Evolutionary conservation across 768 basidiomycete genomes (phyloP).

Genomic region (Amanita fuliginea): DNA sequence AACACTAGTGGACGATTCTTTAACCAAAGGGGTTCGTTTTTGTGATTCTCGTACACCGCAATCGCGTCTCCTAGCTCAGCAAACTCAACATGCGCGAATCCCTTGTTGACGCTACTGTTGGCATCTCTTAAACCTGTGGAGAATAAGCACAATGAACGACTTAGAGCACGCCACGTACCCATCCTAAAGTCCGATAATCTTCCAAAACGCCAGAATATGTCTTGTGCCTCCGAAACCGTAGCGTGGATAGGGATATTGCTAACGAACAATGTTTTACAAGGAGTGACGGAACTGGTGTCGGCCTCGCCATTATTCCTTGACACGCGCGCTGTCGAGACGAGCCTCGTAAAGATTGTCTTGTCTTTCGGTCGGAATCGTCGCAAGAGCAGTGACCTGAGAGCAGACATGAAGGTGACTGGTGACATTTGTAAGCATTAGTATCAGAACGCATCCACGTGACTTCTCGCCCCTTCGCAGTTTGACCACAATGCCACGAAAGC

Average conservation of each 20-base stretch:
- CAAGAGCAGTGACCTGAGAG: not conserved
- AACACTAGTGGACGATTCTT: not conserved
- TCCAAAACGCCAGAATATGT: constrained; percentile 34
- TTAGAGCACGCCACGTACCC: constrained; percentile 23
- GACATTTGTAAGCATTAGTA: too few relatives aligned
- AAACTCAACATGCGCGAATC: not conserved
- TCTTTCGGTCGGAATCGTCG: not conserved
- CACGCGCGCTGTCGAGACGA: not conserved
- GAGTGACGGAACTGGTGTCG: not conserved
- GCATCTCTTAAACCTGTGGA: not conserved
- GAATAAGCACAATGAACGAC: constrained; percentile 12
- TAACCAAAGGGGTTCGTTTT: not conserved
- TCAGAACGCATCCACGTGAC: too few relatives aligned
- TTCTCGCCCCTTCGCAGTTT: too few relatives aligned
- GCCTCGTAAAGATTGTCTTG: not conserved
- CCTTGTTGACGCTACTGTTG: not conserved
- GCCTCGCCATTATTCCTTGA: not conserved
- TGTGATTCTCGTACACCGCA: not conserved
- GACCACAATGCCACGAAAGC: too few relatives aligned
- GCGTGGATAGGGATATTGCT: constrained; percentile 43
- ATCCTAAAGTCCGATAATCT: constrained; percentile 24
- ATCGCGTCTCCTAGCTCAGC: not conserved
- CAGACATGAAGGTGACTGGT: not conserved
- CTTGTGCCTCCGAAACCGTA: constrained; percentile 27
- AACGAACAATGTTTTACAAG: constrained; percentile 30